Conservation (phyloP, 306 rosid species). For the Quercus alba region DNA sequence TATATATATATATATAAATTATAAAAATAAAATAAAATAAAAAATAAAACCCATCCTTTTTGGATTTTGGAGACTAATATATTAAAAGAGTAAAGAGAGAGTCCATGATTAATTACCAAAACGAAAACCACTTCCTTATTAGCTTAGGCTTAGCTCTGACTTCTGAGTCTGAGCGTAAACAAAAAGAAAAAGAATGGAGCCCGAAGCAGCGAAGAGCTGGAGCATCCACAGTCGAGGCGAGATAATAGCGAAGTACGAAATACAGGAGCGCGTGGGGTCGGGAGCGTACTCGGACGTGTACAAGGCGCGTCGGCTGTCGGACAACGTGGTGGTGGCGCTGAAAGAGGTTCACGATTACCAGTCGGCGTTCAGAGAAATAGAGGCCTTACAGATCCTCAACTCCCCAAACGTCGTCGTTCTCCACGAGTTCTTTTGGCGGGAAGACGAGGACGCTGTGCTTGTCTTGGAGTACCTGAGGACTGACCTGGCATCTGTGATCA, state of each 20-base stretch:
- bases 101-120: too few species aligned
- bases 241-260: constrained; percentile 59
- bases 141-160: too few species aligned
- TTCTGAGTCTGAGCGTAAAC: too few species aligned
- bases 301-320: constrained; percentile 67
- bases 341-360: constrained; percentile 87
- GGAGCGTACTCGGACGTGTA: constrained; percentile 91
- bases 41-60: too few species aligned
- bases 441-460: constrained; percentile 88
- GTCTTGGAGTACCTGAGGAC: constrained; percentile 66
- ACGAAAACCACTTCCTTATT: too few species aligned
- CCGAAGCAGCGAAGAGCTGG: constrained; percentile 67
- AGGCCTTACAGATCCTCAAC: constrained; percentile 59
- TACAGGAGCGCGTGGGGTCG: constrained; percentile 69
- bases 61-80: too few species aligned
- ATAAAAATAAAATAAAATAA: too few species aligned
- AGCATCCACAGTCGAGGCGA: constrained; percentile 87
- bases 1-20: too few species aligned
- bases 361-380: constrained; percentile 81
- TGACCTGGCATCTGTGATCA: constrained; percentile 57
- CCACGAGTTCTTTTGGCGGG: constrained; percentile 90
- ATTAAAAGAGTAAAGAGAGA: too few species aligned
- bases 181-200: constrained; percentile 32
- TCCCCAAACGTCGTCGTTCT: constrained; percentile 62
- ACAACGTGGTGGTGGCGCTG: constrained; percentile 63